Base-by-base conservation (phyloP, 2,329 filamentous ascomycete genomes). In the Monosporascus sp. region DNA sequence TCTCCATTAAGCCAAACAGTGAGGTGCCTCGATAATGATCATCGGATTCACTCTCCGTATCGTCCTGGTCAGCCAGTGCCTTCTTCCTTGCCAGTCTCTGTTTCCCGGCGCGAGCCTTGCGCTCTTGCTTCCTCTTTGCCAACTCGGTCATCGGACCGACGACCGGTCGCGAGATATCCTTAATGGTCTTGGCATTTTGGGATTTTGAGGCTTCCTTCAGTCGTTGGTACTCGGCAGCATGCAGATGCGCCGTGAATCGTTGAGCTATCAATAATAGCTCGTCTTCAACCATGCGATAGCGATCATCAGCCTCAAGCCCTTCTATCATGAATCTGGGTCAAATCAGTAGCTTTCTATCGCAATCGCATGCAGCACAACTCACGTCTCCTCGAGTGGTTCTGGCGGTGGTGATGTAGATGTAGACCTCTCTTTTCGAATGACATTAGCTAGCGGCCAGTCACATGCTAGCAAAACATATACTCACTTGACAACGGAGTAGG, bases 271-370 rank as follows among this genome's bases (percentile, higher is more conserved):
- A 72, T 20, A 87, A 72, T 58, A 94, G 83, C 60, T 93, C 89
- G 62, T 94, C 89, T 68, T 93, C 89, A 0, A 94, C 89, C 87
- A 93, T 92, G 62, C 88, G 85, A 69, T 83, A 93, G 52, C 72
- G 73, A 65, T 92, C 88, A 66, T 94, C 89, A n/a, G 78, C 69
- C 4, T 79, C 74, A n/a, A 80, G 68, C 3, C 84, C 85, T 47
- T 83, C 76, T 2, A 75, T 72, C 87, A 93, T 91, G 65, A 77
- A 77, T 31, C 82, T 85, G 51, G 9, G 17, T 17, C 14, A n/a
- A 1, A 37, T 59, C 50, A 65, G 60, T 48, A 35, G 19, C 7
- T 14, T 19, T 24, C 9, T 6, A 27, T 37, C 43, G 16, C 35
- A 5, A 50, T 46, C 2, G 7, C 20, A 49, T 5, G 44, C 37